A percentile compares a stretch with the other conserved stretches of the same genome.
These are phyloP conservation scores for Russula dissimulans DNA, from an alignment of 768 basidiomycete species.

Conservation along the genomic window DNA sequence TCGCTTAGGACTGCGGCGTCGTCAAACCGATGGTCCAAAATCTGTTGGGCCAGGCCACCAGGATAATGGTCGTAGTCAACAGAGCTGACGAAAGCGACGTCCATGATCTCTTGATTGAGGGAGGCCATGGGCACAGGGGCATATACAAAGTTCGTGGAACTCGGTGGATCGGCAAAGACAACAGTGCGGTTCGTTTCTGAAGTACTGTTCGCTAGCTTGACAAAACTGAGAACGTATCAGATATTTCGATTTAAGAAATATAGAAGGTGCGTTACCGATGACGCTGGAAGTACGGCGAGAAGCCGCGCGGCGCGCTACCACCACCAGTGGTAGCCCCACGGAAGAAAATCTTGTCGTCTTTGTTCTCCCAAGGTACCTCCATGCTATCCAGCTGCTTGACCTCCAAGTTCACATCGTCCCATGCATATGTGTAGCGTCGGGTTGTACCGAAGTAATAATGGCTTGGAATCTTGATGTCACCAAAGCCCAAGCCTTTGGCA, in stretches of 20 bases:
- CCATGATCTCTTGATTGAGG: conserved; percentile 78
- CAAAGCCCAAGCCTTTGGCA: conserved; percentile 74
- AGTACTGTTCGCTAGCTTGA: conserved; percentile 65
- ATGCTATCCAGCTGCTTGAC: conserved; percentile 72
- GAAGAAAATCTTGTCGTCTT: conserved; percentile 87
- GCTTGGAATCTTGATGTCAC: conserved; percentile 89
- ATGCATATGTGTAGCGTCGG: conserved; percentile 79
- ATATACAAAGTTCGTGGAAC: conserved; percentile 47
- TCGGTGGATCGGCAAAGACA: conserved; percentile 59
- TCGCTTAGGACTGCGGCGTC: conserved; percentile 73
- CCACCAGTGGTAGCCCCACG: conserved; percentile 94
- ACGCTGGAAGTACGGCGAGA: conserved; percentile 73
- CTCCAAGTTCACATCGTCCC: conserved; percentile 69
- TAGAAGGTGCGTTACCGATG: conserved; percentile 46
- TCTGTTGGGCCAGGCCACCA: conserved; percentile 59
- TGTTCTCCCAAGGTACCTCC: conserved; percentile 84
- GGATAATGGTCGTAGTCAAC: conserved; percentile 66
- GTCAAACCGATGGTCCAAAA: conserved; percentile 56
- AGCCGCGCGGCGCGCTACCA: conserved; percentile 79
- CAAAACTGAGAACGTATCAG: conserved; percentile 36
- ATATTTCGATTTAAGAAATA: conserved; percentile 12
- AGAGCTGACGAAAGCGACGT: conserved; percentile 75
- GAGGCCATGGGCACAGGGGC: conserved; percentile 46
- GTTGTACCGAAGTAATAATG: conserved; percentile 92
- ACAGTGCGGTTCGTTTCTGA: conserved; percentile 49